A percentile compares a stretch with the other conserved stretches of the same genome.
Conservation (phyloP, 257 asterid species). For the Galeopsis tetrahit region DNA sequence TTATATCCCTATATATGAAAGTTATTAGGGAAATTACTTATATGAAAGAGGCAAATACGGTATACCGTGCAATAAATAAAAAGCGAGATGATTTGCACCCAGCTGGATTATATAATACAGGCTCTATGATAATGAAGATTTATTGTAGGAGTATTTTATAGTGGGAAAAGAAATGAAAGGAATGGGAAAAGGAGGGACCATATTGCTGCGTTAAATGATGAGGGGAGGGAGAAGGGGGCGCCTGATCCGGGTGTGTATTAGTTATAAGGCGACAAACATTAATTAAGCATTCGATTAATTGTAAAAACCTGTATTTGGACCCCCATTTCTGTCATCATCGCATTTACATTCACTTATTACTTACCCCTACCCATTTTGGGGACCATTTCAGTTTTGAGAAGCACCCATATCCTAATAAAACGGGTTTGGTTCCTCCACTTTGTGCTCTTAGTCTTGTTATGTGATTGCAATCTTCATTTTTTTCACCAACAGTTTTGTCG, state of each 20-base stretch:
- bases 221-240: slow-evolving; percentile 39
- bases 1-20: no score
- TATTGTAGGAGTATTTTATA: background rate
- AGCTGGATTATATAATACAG: no score
- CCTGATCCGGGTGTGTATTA: slow-evolving; percentile 47
- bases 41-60: no score
- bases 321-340: slow-evolving; percentile 36
- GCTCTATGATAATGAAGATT: background rate
- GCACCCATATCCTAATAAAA: background rate
- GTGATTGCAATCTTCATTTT: no score
- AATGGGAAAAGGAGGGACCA: slow-evolving; percentile 25
- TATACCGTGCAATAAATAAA: no score
- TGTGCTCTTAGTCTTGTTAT: no score
- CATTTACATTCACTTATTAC: slow-evolving; percentile 24
- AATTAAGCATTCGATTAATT: slow-evolving; percentile 15
- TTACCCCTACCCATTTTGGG: background rate
- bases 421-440: no score
- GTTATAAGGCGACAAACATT: slow-evolving; percentile 34
- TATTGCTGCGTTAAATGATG: slow-evolving; percentile 34
- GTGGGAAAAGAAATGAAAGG: background rate
- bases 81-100: no score
- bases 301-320: slow-evolving; percentile 23
- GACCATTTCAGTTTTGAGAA: background rate
- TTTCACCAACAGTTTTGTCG: no score
- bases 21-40: no score